Conservation (phyloP, 371 early-diverging fungal genomes). For the Mucor indicus region DNA sequence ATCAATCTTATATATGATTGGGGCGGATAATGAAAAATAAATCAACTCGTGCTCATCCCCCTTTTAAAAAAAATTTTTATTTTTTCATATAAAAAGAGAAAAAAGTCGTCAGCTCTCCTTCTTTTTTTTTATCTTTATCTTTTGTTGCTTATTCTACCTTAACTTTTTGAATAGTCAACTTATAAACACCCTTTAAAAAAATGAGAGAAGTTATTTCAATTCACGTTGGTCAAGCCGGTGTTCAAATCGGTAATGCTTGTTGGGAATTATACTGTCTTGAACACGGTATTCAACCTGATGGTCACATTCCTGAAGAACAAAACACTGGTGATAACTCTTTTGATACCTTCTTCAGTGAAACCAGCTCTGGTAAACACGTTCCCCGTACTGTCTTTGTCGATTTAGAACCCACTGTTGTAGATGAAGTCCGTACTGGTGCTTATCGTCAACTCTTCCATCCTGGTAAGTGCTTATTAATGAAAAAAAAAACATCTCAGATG, state of each 20-base stretch:
- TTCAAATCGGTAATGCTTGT: constrained; percentile 99
- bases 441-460: constrained; percentile 99
- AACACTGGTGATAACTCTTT: constrained; percentile 57
- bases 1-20: constrained; percentile 1
- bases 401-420: constrained; percentile 96
- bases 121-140: background rate
- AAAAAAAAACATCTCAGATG: background rate
- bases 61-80: constrained; percentile 2
- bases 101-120: background rate
- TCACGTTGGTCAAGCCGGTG: constrained; percentile 87
- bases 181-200: constrained; percentile 10
- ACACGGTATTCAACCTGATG: constrained; percentile 97
- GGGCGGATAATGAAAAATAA: background rate
- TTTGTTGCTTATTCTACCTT: constrained; percentile 24
- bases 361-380: constrained; percentile 95
- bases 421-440: constrained; percentile 93
- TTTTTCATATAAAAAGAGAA: constrained; percentile 2
- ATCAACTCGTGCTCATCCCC: background rate
- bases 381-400: constrained; percentile 98
- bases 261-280: constrained; percentile 96
- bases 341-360: constrained; percentile 94
- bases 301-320: constrained; percentile 85
- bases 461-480: constrained; percentile 24
- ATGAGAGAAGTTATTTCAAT: constrained; percentile 98
- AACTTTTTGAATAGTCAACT: constrained; percentile 20